Evolutionary conservation across 2,329 filamentous ascomycete species (phyloP), one percentile per base, ranked within the genome.

Genomic region (Aspergillus hiratsukae): DNA sequence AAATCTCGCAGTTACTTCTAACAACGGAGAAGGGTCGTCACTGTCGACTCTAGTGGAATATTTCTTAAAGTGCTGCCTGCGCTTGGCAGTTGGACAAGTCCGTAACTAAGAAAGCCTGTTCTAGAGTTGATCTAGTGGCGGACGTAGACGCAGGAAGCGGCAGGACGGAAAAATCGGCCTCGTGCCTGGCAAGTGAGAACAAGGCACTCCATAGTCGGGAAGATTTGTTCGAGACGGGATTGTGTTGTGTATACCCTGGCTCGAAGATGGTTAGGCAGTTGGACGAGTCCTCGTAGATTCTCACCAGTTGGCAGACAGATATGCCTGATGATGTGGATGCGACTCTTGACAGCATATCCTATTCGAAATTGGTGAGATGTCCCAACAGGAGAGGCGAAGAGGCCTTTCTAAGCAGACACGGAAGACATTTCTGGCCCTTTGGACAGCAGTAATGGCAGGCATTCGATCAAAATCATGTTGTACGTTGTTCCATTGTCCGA

Each of bases 101-200:
- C 31, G 11, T 7, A 35, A 35, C 31, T 14, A 37, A 35, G 29
- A 35, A 35, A 35, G 31, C 27, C 29, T 11, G 49, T 41, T 23
- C 21, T 28, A 31, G 51, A 49, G 48, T 52, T 45, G 43, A 53
- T 48, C 31, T 53, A 50, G 49, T 53, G 54, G 51, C 35, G 48
- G 23, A 11, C 21, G 2, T 43, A 43, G 40, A 45, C 21, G 19
- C 19, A 45, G 41, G 19, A 23, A 23, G 8, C n/a, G 41, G 41
- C 41, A 23, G 41, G 3, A 45, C 41, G 19, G 41, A 21, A 43
- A 10, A 11, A 11, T 10, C 4, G 40, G 40, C 4, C n/a, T 21
- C 40, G 10, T 21, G 40, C 19, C 17, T n/a, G 21, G n/a, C n/a
- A 19, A 21, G 17, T 17, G 10, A 43, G 4, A 43, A 43, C n/a